Evolutionary conservation across 2,329 filamentous ascomycete genomes (phyloP).

Genomic region (Gliomastix tumulicola): DNA sequence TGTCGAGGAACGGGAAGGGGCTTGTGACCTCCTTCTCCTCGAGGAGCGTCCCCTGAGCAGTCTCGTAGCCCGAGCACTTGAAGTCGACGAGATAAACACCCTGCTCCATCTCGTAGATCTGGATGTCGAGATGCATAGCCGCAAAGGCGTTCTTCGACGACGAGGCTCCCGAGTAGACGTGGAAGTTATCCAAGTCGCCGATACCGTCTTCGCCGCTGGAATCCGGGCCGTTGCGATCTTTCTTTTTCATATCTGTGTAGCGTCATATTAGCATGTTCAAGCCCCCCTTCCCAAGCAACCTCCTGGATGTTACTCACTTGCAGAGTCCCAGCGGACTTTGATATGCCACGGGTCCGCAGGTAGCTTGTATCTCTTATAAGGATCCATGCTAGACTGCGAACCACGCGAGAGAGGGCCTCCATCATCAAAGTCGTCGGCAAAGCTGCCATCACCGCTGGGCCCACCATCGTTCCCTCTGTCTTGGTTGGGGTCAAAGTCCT

Average conservation of each 20-base stretch:
- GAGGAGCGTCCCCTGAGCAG: constrained; percentile 60
- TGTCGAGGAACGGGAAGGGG: constrained; percentile 92
- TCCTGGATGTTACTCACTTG: constrained; percentile 70
- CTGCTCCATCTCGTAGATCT: constrained; percentile 89
- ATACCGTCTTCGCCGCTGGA: background rate
- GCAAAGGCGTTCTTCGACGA: constrained; percentile 48
- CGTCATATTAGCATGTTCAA: background rate
- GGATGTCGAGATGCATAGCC: constrained; percentile 93
- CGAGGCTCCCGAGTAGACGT: constrained; percentile 24
- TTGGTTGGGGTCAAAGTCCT: constrained; percentile 45
- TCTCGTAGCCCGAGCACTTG: constrained; percentile 96
- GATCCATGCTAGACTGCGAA: constrained; percentile 37
- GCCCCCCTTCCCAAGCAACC: too few species aligned
- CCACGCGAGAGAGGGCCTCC: too few species aligned
- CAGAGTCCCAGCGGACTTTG: constrained; percentile 79
- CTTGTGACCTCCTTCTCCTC: constrained; percentile 94
- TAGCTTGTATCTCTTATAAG: constrained; percentile 65
- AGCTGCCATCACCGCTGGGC: constrained; percentile 29
- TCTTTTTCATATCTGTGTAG: background rate
- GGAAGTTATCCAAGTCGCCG: constrained; percentile 24
- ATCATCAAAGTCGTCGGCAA: constrained; percentile 28
- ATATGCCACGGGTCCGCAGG: constrained; percentile 95
- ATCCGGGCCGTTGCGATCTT: background rate
- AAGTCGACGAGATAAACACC: constrained; percentile 96
- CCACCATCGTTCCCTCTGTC: constrained; percentile 28